Conservation (phyloP, 345 rosid species). For the Aegle marmelos region DNA sequence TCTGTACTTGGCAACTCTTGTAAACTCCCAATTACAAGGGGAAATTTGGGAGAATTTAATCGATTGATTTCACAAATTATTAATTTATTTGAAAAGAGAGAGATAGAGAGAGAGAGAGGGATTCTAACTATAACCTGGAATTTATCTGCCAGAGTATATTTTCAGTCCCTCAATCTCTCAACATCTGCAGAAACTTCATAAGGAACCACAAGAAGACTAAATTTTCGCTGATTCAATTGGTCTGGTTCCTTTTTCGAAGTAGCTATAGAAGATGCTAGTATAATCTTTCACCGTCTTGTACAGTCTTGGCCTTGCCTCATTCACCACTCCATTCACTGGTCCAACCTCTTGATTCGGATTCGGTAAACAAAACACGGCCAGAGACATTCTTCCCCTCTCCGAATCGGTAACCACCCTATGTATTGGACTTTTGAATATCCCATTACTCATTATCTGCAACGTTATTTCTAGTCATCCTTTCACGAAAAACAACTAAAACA, state of each 20-base stretch:
- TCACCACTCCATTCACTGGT: constrained; percentile 33
- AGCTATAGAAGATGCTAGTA: constrained; percentile 33
- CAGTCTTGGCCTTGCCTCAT: constrained; percentile 43
- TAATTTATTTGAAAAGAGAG: no score
- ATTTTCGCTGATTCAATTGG: constrained; percentile 50
- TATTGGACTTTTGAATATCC: constrained; percentile 53
- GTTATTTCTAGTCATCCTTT: background rate
- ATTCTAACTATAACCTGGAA: no score
- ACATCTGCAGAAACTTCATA: no score
- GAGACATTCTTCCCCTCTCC: constrained; percentile 43
- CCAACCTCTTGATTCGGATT: constrained; percentile 35
- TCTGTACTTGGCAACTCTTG: no score
- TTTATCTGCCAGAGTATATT: no score
- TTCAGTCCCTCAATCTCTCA: no score
- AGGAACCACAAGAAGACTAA: background rate
- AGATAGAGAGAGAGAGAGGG: no score
- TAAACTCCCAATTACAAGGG: no score
- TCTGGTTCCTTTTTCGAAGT: constrained; percentile 44
- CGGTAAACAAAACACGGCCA: constrained; percentile 51
- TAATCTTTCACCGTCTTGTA: constrained; percentile 51
- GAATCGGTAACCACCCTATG: constrained; percentile 52
- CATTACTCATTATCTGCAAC: constrained; percentile 62
- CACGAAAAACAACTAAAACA: background rate
- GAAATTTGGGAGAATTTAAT: no score
- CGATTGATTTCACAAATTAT: no score